Conservation (phyloP, 257 asterid species). For the Fraxinus cuspidata region DNA sequence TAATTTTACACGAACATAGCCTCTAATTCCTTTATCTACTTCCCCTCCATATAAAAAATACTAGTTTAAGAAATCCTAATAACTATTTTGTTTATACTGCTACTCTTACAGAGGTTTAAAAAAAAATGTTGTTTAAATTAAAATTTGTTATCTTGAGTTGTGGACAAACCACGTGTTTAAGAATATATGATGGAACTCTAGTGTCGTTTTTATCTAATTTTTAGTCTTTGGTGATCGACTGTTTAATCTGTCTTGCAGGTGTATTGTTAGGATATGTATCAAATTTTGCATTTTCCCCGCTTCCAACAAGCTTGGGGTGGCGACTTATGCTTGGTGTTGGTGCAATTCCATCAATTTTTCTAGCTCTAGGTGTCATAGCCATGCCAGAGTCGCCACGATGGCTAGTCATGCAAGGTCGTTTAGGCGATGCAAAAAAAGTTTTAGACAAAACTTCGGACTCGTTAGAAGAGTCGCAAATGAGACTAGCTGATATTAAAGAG, state of each 20-base stretch:
- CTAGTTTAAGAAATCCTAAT: too few species aligned
- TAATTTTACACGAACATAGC: too few species aligned
- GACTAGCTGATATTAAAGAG: constrained; percentile 45
- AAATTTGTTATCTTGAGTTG: too few species aligned
- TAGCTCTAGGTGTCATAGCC: constrained; percentile 34
- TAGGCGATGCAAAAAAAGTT: constrained; percentile 38
- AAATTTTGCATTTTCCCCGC: constrained; percentile 37
- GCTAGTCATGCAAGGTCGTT: constrained; percentile 52
- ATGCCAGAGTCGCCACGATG: constrained; percentile 59
- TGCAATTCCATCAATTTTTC: constrained; percentile 43
- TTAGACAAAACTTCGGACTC: constrained; percentile 48
- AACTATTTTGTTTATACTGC: too few species aligned
- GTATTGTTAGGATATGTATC: constrained; percentile 45
- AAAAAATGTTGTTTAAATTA: too few species aligned
- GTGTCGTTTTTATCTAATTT: too few species aligned
- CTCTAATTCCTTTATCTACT: too few species aligned
- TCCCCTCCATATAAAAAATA: too few species aligned
- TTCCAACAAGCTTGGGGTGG: constrained; percentile 40
- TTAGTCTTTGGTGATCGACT: not conserved
- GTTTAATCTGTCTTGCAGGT: constrained; percentile 26
- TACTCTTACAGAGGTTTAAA: too few species aligned
- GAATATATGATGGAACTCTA: too few species aligned
- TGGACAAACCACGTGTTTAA: too few species aligned
- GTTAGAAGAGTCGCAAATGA: constrained; percentile 36
- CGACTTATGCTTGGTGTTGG: constrained; percentile 52